Conservation (phyloP, 2,329 filamentous ascomycete genomes). For the Cytospora paraplurivora region DNA sequence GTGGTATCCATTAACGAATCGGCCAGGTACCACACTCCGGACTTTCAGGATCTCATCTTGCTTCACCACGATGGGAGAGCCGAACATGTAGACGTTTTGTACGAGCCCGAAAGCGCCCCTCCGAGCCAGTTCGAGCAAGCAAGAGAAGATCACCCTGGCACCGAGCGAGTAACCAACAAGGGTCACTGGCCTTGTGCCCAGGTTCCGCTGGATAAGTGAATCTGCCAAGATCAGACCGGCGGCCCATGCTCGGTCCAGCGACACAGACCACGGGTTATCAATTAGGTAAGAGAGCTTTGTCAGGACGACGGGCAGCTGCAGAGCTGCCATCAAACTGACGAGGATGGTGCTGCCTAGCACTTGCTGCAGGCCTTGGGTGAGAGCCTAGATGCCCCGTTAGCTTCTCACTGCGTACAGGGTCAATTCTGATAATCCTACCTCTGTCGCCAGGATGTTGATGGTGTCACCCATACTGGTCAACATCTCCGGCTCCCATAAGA, state of each 20-base stretch:
- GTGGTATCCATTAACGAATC: constrained; percentile 93
- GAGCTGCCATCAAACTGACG: constrained; percentile 84
- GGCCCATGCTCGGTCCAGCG: constrained; percentile 82
- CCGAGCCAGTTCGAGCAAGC: constrained; percentile 80
- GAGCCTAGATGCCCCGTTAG: constrained; percentile 64
- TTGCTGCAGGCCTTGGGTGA: constrained; percentile 95
- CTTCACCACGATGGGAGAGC: constrained; percentile 87
- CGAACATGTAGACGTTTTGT: constrained; percentile 95
- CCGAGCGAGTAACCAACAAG: constrained; percentile 94
- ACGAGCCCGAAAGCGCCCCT: constrained; percentile 84
- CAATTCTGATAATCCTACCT: constrained; percentile 60
- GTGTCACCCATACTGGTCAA: constrained; percentile 96
- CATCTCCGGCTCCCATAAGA: constrained; percentile 98
- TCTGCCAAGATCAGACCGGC: constrained; percentile 93
- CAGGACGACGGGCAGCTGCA: constrained; percentile 88
- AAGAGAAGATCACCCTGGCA: constrained; percentile 88
- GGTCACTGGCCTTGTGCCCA: constrained; percentile 89
- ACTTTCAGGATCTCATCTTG: constrained; percentile 84
- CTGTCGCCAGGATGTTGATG: constrained; percentile 96
- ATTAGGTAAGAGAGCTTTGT: constrained; percentile 95
- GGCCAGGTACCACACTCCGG: constrained; percentile 82
- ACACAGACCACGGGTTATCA: constrained; percentile 98
- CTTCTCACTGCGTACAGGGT: not conserved
- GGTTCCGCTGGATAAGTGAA: constrained; percentile 85
- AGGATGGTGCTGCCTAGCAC: constrained; percentile 88